These are phyloP conservation scores for Apiotrichum porosum DNA, from an alignment of 1,284 basidiomycete species.

Conservation along the genomic window DNA sequence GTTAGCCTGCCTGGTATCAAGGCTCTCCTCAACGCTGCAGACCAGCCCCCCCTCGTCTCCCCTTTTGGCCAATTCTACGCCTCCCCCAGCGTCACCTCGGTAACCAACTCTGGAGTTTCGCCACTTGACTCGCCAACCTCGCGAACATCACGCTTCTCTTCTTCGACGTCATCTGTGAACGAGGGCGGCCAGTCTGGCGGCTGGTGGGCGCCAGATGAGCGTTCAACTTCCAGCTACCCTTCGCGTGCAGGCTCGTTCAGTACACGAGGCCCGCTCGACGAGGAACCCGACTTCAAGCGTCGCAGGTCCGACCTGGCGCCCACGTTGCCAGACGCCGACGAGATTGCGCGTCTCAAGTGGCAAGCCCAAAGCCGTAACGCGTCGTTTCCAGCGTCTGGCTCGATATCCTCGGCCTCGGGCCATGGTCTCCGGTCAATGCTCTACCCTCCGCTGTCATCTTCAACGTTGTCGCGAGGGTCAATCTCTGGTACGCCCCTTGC, in stretches of 20 bases:
- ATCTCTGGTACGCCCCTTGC: conserved; percentile 19
- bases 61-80: conserved; percentile 13
- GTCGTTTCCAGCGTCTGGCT: conserved; percentile 27
- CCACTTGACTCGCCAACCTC: conserved; percentile 37
- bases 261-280: conserved; percentile 9
- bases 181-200: conserved; percentile 22
- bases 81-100: conserved; percentile 28
- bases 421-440: conserved; percentile 22
- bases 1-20: conserved; percentile 38
- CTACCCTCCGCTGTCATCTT: conserved; percentile 23
- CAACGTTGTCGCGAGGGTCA: conserved; percentile 23
- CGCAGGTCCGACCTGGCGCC: conserved; percentile 38
- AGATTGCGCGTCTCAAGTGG: conserved; percentile 38
- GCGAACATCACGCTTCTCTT: conserved; percentile 40
- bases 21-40: conserved; percentile 18
- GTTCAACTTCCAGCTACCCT: conserved; percentile 9
- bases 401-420: conserved; percentile 8
- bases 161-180: conserved; percentile 29
- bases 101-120: conserved; percentile 14
- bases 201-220: conserved; percentile 42
- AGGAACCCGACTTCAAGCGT: conserved; percentile 37
- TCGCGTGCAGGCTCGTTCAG: conserved; percentile 7
- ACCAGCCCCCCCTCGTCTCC: conserved; percentile 20
- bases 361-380: conserved; percentile 42
- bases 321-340: conserved; percentile 33